phyloP scores from a whole-genome alignment of 2,329 filamentous ascomycete species.

The Exutisphaerella laricina region DNA sequence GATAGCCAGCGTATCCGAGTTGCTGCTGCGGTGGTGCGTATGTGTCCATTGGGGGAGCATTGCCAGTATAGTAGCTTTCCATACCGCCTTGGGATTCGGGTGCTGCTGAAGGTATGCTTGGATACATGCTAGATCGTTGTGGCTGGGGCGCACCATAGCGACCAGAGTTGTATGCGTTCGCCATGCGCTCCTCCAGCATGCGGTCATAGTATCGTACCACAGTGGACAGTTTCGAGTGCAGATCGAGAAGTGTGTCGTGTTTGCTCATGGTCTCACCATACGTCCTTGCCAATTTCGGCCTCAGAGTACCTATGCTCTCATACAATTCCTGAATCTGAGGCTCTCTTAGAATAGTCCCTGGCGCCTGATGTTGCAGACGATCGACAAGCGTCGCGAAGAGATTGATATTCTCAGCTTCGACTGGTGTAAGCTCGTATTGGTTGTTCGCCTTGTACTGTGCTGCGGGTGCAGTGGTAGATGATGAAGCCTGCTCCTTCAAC shows the following conservation, averaged over 20 bases:
- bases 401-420: slow-evolving; percentile 97
- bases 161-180: slow-evolving; percentile 84
- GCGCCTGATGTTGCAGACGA: slow-evolving; percentile 87
- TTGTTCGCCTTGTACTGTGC: slow-evolving; percentile 66
- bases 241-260: slow-evolving; percentile 87
- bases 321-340: slow-evolving; percentile 98
- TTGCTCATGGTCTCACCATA: slow-evolving; percentile 99
- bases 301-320: slow-evolving; percentile 87
- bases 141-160: slow-evolving; percentile 33
- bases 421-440: slow-evolving; percentile 86
- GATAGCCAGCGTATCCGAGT: slow-evolving; percentile 47
- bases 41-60: slow-evolving; percentile 46
- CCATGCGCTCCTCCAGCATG: slow-evolving; percentile 93
- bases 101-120: slow-evolving; percentile 57
- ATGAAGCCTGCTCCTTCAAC: slow-evolving; percentile 63
- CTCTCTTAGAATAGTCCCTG: slow-evolving; percentile 91
- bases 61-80: slow-evolving; percentile 78
- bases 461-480: slow-evolving; percentile 48
- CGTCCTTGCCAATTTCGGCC: slow-evolving; percentile 88
- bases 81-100: slow-evolving; percentile 48
- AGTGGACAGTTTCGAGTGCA: slow-evolving; percentile 91
- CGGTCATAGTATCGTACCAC: slow-evolving; percentile 96
- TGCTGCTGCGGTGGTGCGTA: slow-evolving; percentile 39
- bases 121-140: slow-evolving; percentile 59
- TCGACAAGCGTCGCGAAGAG: slow-evolving; percentile 92